phyloP scores from a whole-genome alignment of 805 yeast genomes.

The fission yeast (Schizosaccharomyces pombe) region ASM294v3 CU329670.1:4496001-4496500 shows the following conservation, averaged over 20 bases:
- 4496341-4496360: not conserved
- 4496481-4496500: not conserved
- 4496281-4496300: not conserved
- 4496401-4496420: not conserved
- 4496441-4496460: not conserved
- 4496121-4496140: not conserved
- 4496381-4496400: not conserved
- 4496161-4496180: not conserved
- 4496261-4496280: slow-evolving; percentile 2
- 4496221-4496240: not conserved
- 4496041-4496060: not conserved
- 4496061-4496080: not conserved
- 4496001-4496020: too few relatives aligned
- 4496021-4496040: not conserved
- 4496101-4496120: not conserved
- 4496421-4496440: not conserved
- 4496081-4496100: not conserved
- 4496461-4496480: not conserved
- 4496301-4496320: not conserved
- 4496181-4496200: not conserved
- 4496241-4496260: slow-evolving; percentile 1
- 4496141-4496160: not conserved
- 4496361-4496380: not conserved
- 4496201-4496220: not conserved
- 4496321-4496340: not conserved